Evolutionary conservation across 495 filamentous ascomycete species (phyloP), one percentile per base, ranked within the genome.

Genomic region (Penicillium waksmanii): DNA sequence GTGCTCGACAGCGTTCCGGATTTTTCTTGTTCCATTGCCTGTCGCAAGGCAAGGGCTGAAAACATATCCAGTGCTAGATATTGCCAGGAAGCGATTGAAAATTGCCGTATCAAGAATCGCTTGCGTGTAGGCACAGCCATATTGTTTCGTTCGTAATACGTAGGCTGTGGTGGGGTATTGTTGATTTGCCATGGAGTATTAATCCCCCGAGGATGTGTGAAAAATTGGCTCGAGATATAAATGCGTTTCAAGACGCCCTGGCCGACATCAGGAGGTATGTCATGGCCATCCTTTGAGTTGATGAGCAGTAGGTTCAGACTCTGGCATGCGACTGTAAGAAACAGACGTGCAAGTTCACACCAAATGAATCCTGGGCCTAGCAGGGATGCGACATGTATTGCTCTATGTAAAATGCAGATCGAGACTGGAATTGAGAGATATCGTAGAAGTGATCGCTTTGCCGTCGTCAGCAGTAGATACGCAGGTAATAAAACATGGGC

Each of bases 51-150:
- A 47, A 64, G 25, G 4, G 57, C 58, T 12, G 56, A 35, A 34
- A 69, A 57, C 2, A 67, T 6, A 58, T 71, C 68, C n/a, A 69
- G 50, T 18, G 55, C 51, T 9, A 69, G 21, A 60, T 66, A 71
- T 38, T 71, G 60, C 64, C 66, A 69, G 7, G 47, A 18, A 12
- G 25, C 19, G 21, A 71, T 64, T 1, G 40, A 49, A 7, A 40
- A 18, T 31, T 71, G 63, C 2, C 68, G 64, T 25, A 67, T 10
- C 47, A 71, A 42, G 17, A 71, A 71, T 0, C 31, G 57, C 44
- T 33, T 36, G 9, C 64, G 66, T 17, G 64, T 56, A 36, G 61
- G 56, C 4, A 13, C 12, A 3, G 3, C 48, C 34, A 49, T 48
- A 13, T 38, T 47, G 17, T 53, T 47, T 19, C 33, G 48, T 13